Base-by-base conservation (phyloP, 1,284 basidiomycete species). In the Naganishia albida region DNA sequence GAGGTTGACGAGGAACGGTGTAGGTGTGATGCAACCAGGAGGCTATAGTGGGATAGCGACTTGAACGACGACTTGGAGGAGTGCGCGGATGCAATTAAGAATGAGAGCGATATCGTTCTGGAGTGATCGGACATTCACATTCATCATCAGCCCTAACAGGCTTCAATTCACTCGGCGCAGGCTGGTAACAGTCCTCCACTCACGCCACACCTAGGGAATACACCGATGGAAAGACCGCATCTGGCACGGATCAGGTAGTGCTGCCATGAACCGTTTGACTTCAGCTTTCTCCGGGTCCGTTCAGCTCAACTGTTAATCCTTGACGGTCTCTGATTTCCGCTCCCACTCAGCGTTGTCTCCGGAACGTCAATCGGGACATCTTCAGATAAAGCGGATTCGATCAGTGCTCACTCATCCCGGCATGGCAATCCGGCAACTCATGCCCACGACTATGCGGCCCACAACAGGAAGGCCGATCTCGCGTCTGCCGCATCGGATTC, bases 261-360 rank as follows among this genome's bases (percentile, higher is more conserved):
- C 43, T 16, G 40, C 42, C 28, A 66, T 66, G 65, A 62, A 66
- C 46, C 40, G 65, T 46, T 51, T 66, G 26, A 51, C 65, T 16
- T 62, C 65, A 26, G 60, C 65, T 7, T 54, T 66, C 18, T 62
- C 59, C 25, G 65, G 53, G 65, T 63, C 28, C 40, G 65, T 39
- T 18, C 34, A 26, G 18, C 18, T 23, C 16, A 3, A 18, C 18
- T 18, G 13, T 25, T 25, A 1, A 6, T 28, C 26, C 12, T n/a
- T 8, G 16, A 13, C 2, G 50, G 23, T 7, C 34, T 20, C 46
- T 50, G 48, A 42, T 40, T 12, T 7, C 10, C 18, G 38, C 16
- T 62, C n/a, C 23, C 3, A 7, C 20, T 15, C 18, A 54, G 60
- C 28, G 60, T 63, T 15, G 51, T 63, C 15, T 51, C 49, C 18